Evolutionary conservation across 164 flowering plant genomes (phyloP).

Genomic region (Litsea cubeba): DNA sequence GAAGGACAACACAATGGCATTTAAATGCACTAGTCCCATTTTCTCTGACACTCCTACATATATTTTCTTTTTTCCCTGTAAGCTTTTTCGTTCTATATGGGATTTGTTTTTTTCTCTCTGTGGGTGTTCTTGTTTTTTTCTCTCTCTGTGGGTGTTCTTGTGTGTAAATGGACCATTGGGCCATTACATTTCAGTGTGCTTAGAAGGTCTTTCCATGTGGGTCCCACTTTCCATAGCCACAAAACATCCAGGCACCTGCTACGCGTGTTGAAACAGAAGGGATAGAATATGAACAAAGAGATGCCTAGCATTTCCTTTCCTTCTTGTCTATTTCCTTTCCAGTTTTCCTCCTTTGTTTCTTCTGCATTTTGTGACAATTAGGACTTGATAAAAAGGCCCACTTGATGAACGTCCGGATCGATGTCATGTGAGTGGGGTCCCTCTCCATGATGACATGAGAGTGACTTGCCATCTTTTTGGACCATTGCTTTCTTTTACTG

Average conservation of each 20-base stretch:
- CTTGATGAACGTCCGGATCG: no score
- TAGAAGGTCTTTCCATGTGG: neutral
- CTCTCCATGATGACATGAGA: no score
- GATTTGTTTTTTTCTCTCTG: no score
- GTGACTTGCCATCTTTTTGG: no score
- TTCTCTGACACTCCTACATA: neutral
- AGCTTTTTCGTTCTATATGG: conserved; percentile 1
- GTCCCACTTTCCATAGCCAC: neutral
- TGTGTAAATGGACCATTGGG: neutral
- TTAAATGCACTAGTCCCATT: conserved; percentile 3
- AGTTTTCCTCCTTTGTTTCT: neutral
- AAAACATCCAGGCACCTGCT: neutral
- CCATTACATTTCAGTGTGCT: neutral
- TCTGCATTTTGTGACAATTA: no score
- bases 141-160: neutral
- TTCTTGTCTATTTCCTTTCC: neutral
- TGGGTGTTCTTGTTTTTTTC: no score
- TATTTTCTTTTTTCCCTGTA: neutral
- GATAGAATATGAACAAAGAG: neutral
- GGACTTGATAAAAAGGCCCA: no score
- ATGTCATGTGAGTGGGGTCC: no score
- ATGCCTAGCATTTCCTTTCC: no score
- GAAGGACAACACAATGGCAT: neutral
- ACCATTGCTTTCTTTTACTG: no score
- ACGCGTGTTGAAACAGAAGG: neutral